phyloP scores from a whole-genome alignment of 169 alveolate genomes.

The Plasmodium inui region DNA sequence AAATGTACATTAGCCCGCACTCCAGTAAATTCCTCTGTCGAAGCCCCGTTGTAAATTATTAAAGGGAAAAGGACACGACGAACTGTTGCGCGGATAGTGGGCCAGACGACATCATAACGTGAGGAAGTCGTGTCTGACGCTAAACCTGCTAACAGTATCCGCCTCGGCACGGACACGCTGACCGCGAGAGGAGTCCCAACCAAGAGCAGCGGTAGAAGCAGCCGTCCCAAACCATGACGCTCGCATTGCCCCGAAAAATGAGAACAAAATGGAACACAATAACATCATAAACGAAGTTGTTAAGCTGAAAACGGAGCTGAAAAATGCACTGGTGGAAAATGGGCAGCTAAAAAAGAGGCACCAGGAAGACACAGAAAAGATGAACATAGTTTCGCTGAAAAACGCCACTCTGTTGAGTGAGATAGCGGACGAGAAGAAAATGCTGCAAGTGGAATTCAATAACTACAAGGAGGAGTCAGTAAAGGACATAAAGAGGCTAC shows the following conservation, averaged over 20 bases:
- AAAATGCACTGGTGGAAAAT: conserved; percentile 60
- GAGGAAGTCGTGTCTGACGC: neutral
- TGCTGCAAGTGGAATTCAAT: conserved; percentile 27
- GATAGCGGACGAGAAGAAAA: conserved; percentile 38
- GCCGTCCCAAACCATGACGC: neutral
- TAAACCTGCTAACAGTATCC: neutral
- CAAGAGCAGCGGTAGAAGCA: neutral
- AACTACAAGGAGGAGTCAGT: conserved; percentile 66
- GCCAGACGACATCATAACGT: neutral
- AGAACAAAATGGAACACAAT: conserved; percentile 24
- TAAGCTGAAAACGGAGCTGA: conserved; percentile 53
- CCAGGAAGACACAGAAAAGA: conserved; percentile 67
- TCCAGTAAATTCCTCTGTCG: neutral
- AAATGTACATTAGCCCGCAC: neutral
- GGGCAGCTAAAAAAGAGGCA: conserved; percentile 50
- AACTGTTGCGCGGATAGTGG: neutral
- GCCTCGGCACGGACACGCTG: neutral
- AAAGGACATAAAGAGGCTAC: conserved; percentile 71
- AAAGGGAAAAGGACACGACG: neutral
- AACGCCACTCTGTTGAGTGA: conserved; percentile 38
- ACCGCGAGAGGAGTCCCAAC: neutral
- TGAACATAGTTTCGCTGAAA: conserved; percentile 50
- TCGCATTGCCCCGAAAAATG: neutral
- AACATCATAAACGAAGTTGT: conserved; percentile 61
- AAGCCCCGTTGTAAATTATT: conserved; percentile 8